These are phyloP conservation scores for Pelargonium citronellum DNA, from an alignment of 441 rosid genomes.

Conservation along the genomic window DNA sequence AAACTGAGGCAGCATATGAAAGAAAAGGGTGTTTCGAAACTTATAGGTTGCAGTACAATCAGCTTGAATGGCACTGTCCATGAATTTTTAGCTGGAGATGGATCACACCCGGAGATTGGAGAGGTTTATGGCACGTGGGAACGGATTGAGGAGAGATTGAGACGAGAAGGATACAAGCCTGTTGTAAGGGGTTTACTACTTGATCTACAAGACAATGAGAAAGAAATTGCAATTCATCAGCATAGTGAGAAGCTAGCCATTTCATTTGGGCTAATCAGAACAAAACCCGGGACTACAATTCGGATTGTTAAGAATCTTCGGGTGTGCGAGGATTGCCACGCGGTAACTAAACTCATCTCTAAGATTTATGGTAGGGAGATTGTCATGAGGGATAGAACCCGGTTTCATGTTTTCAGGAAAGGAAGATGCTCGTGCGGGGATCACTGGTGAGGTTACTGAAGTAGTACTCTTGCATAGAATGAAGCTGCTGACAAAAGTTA, in stretches of 20 bases:
- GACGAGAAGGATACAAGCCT: background rate
- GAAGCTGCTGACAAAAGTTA: no score
- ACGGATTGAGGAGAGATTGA: background rate
- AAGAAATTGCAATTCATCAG: background rate
- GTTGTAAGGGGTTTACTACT: background rate
- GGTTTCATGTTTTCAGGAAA: background rate
- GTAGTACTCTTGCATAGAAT: no score
- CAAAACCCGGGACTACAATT: background rate
- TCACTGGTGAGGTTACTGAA: background rate
- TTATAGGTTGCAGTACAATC: constrained; percentile 35
- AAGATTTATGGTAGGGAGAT: constrained; percentile 2
- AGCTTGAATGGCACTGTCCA: constrained; percentile 32
- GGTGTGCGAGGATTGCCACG: background rate
- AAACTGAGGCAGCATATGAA: constrained; percentile 38
- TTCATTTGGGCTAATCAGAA: background rate
- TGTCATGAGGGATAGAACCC: background rate
- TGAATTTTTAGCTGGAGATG: constrained; percentile 35
- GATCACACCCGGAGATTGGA: constrained; percentile 30
- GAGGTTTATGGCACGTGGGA: constrained; percentile 22
- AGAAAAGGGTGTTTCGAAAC: constrained; percentile 37
- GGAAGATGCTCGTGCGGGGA: background rate
- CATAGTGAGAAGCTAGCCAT: background rate
- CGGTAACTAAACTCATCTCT: constrained; percentile 3
- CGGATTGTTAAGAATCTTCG: background rate
- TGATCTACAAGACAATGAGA: background rate